Evolutionary conservation across 352 stramenopile species (phyloP).

Genomic region (Phytophthora parvispora): DNA sequence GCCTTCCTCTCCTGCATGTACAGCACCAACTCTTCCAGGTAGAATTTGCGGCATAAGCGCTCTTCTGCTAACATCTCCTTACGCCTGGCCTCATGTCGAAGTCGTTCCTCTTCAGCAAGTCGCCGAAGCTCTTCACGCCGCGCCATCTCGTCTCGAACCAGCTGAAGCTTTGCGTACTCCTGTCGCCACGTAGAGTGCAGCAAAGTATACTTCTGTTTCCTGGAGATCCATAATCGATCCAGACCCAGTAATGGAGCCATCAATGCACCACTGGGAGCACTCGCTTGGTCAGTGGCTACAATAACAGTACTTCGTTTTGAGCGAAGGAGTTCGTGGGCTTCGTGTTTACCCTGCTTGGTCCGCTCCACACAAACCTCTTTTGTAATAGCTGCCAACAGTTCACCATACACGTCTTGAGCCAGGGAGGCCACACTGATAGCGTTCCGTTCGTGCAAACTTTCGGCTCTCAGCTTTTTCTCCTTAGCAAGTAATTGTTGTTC

Average conservation of each 20-base stretch:
- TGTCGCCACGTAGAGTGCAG: slow-evolving; percentile 50
- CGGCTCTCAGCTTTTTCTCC: slow-evolving; percentile 34
- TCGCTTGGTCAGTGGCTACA: slow-evolving; percentile 5
- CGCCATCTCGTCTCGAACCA: slow-evolving; percentile 59
- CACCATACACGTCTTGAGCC: slow-evolving; percentile 28
- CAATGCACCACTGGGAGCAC: background rate
- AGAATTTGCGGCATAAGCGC: slow-evolving; percentile 65
- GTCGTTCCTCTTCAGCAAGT: slow-evolving; percentile 59
- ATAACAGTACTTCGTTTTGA: slow-evolving; percentile 20
- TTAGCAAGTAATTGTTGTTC: slow-evolving; percentile 53
- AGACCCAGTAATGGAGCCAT: slow-evolving; percentile 30
- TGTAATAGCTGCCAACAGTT: slow-evolving; percentile 31
- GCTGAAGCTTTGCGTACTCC: slow-evolving; percentile 55
- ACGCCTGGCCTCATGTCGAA: slow-evolving; percentile 43
- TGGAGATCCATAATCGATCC: slow-evolving; percentile 53
- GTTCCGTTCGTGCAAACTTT: slow-evolving; percentile 43
- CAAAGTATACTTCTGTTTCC: slow-evolving; percentile 47
- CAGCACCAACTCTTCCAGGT: slow-evolving; percentile 67
- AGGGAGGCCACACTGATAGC: slow-evolving; percentile 27
- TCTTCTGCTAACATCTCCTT: slow-evolving; percentile 84
- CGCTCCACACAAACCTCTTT: slow-evolving; percentile 38
- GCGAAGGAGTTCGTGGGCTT: slow-evolving; percentile 20
- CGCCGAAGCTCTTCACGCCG: slow-evolving; percentile 64
- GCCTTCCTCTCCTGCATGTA: slow-evolving; percentile 72
- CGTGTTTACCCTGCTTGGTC: slow-evolving; percentile 21